These are phyloP conservation scores for Elaeis oleifera DNA, from an alignment of 202 grass and related monocot genomes.

Conservation along the genomic window DNA sequence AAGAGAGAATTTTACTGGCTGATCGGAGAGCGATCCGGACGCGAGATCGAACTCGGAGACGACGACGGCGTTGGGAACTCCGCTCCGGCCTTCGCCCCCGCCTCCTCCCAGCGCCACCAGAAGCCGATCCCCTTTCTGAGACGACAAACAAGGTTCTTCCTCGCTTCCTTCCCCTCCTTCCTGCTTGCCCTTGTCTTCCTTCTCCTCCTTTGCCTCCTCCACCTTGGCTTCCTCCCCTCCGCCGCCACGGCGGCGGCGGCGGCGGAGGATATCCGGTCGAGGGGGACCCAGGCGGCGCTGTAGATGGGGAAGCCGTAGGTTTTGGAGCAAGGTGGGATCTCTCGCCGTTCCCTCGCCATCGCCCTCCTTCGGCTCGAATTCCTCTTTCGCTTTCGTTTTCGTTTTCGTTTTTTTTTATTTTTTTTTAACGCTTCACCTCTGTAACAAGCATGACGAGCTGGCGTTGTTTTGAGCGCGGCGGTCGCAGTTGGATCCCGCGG, in stretches of 20 bases:
- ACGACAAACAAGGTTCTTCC: neutral
- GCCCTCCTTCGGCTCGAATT: neutral
- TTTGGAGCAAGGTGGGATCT: constrained; percentile 32
- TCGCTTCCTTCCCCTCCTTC: constrained; percentile 8
- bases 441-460: no score
- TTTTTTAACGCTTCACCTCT: no score
- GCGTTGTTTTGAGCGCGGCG: no score
- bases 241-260: neutral
- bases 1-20: constrained; percentile 35
- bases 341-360: constrained; percentile 29
- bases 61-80: constrained; percentile 72
- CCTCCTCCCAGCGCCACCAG: constrained; percentile 62
- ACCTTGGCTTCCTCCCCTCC: neutral
- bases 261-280: constrained; percentile 39
- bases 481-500: no score
- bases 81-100: constrained; percentile 70
- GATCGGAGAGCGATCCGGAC: constrained; percentile 34
- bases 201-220: neutral
- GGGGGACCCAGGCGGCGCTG: constrained; percentile 71
- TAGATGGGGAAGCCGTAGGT: constrained; percentile 95
- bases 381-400: no score
- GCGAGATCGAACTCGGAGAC: constrained; percentile 37
- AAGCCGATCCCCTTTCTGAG: neutral
- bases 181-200: neutral
- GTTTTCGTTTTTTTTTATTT: no score